These are phyloP conservation scores for Beauveria varroae DNA, from an alignment of 2,329 filamentous ascomycete genomes.

Conservation along the genomic window DNA sequence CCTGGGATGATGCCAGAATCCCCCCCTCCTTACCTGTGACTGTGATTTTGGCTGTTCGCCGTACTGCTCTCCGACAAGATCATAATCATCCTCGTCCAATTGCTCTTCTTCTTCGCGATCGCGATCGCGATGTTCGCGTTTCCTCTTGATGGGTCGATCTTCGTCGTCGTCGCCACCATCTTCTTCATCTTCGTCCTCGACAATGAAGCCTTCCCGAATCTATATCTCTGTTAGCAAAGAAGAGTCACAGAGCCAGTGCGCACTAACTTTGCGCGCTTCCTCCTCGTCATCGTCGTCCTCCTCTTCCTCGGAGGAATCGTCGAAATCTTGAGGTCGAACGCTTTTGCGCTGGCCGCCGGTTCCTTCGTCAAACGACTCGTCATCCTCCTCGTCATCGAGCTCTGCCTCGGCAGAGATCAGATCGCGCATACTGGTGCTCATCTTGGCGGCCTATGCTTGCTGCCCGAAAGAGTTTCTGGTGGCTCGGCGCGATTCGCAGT, in stretches of 20 bases:
- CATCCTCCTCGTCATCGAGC: conserved; percentile 77
- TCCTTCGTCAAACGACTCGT: conserved; percentile 75
- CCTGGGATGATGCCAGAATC: neutral
- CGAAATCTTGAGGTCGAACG: conserved; percentile 37
- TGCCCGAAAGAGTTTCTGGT: neutral
- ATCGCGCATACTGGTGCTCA: conserved; percentile 61
- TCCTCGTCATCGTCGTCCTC: conserved; percentile 90
- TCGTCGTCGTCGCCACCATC: conserved; percentile 54
- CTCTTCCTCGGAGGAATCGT: conserved; percentile 88
- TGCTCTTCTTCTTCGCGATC: conserved; percentile 81
- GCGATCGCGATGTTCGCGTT: conserved; percentile 64
- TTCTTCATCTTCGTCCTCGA: conserved; percentile 71
- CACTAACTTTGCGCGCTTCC: conserved; percentile 63
- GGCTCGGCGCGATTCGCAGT: neutral
- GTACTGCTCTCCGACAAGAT: conserved; percentile 81
- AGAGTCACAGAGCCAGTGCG: neutral
- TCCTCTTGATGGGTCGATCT: conserved; percentile 57
- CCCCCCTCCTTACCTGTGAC: conserved; percentile 56
- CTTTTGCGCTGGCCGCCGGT: conserved; percentile 50
- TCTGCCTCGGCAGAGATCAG: conserved; percentile 81
- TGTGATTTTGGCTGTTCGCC: conserved; percentile 55
- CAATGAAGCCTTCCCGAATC: conserved; percentile 93
- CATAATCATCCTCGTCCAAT: conserved; percentile 91
- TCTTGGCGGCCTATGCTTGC: conserved; percentile 30
- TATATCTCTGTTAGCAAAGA: conserved; percentile 26